Evolutionary conservation across 2,329 filamentous ascomycete genomes (phyloP), one percentile per base, ranked within the genome.

Genomic region (Ambrosiella xylebori): DNA sequence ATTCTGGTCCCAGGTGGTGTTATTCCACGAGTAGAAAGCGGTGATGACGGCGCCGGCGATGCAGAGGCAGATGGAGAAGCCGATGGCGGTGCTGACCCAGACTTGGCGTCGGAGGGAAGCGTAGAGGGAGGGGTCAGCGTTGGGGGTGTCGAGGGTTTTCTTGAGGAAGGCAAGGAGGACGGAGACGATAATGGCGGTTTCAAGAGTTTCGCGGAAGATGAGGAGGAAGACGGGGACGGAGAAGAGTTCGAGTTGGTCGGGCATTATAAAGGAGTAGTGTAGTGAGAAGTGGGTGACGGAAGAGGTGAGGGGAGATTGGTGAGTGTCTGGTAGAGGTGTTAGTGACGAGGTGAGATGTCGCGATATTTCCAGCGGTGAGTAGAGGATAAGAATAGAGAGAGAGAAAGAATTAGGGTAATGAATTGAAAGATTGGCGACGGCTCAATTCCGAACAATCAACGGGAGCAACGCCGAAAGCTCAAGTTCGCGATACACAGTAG

Each of bases 171-270:
- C 81, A 41, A 95, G 78, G 38, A 95, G 74, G 13, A 95, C 85
- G 0, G 88, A 91, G 62, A 94, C 82, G 64, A 95, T 86, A 65
- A 95, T 88, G 65, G 79, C 83, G 0, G 85, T 86, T 73, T 95
- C 89, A 52, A 95, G 73, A 41, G 82, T 81, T 72, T 95, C 89
- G 67, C 89, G 82, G 68, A 95, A 93, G 71, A 87, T 83, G 68
- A 95, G 86, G 73, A 95, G 90, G 73, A 95, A 95, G 58, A 95
- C 81, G 62, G 85, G 85, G 17, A 88, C 81, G 61, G 85, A 79
- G 69, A 89, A 89, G 58, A 89, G 81, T 67, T 85, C 79, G 61
- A 78, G 75, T 67, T 27, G 27, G 27, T 83, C 82, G 72, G 79
- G 82, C 63, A 55, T 67, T 54, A 9, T n/a, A 9, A 35, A 15